These are phyloP conservation scores for Calocybe cyanea DNA, from an alignment of 768 basidiomycete genomes.

Conservation along the genomic window DNA sequence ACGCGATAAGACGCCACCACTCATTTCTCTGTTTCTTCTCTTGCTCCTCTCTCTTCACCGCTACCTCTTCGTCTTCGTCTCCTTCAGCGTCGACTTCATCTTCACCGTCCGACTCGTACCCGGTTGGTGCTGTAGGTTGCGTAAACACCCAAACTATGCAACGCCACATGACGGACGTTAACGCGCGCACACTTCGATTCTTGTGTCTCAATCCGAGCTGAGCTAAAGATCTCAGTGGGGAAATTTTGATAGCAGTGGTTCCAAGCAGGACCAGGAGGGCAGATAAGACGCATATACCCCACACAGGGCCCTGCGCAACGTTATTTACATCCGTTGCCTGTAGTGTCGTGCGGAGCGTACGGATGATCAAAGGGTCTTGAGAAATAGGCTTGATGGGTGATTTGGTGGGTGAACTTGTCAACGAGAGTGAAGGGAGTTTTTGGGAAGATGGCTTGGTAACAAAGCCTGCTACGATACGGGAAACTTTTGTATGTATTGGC, in stretches of 20 bases:
- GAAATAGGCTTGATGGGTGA: conserved; percentile 12
- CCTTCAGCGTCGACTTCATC: conserved; percentile 27
- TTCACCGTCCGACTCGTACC: conserved; percentile 24
- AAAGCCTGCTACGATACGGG: conserved; percentile 43
- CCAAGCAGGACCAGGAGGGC: conserved; percentile 65
- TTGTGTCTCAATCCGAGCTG: conserved; percentile 55
- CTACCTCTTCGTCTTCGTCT: conserved; percentile 19
- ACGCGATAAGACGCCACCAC: conserved; percentile 45
- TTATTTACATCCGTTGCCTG: conserved; percentile 49
- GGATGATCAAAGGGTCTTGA: conserved; percentile 51
- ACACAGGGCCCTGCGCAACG: conserved; percentile 73
- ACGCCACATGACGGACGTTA: conserved; percentile 66
- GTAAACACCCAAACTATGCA: conserved; percentile 62
- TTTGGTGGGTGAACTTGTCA: conserved; percentile 32
- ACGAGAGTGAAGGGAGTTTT: conserved; percentile 28
- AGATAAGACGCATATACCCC: conserved; percentile 68
- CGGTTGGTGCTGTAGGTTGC: conserved; percentile 40
- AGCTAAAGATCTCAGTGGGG: conserved; percentile 46
- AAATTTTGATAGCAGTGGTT: conserved; percentile 45
- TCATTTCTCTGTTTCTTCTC: conserved; percentile 17
- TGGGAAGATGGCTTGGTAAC: conserved; percentile 42
- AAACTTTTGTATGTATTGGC: conserved; percentile 48
- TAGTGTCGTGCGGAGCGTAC: conserved; percentile 65
- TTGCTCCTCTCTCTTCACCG: conserved; percentile 24
- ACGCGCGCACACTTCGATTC: conserved; percentile 59